Evolutionary conservation across 768 basidiomycete species (phyloP), one percentile per base, ranked within the genome.

Genomic region (Termitomyces sp.): DNA sequence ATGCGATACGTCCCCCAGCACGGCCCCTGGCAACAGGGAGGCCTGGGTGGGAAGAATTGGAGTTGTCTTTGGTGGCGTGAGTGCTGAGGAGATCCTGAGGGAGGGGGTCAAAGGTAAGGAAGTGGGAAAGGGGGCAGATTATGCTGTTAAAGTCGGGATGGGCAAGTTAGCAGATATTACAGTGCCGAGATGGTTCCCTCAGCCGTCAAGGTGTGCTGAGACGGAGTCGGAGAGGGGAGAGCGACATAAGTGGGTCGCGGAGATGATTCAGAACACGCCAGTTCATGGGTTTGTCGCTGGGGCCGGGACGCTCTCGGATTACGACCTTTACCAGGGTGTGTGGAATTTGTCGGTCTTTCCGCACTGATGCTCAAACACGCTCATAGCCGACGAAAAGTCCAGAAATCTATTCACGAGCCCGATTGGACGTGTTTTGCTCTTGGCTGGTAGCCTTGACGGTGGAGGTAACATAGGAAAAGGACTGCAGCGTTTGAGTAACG

Each of bases 31-130:
- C 1, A 82, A 81, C 63, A 69, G 68, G 54, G 68, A 73, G 11
- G 78, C 80, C 2, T 83, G 81, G 81, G 74, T 74, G 42, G 73
- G 73, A 9, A 69, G 80, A 17, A 76, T 78, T 21, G 64, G 64
- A 14, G 63, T 79, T 6, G 75, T 72, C 2, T 67, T 63, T 46
- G 69, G 71, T 10, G 60, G 46, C 14, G 58, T 59, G 19, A 54
- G 53, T 7, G 50, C 50, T 14, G 58, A 54, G 12, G 45, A 51
- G 37, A 50, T 57, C 30, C 48, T 60, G 21, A 52, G 17, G 3
- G 31, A 56, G 4, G 61, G 59, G 7, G 57, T 58, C 1, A 43
- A 57, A 21, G 57, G 59, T 44, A 62, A 58, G 14, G 58, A 56
- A 0, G 58, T 46, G 3, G 58, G 62, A 0, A 62, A 67, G 14